Evolutionary conservation across 2,329 filamentous ascomycete species (phyloP).

Genomic region (Aspergillus calidoustus): DNA sequence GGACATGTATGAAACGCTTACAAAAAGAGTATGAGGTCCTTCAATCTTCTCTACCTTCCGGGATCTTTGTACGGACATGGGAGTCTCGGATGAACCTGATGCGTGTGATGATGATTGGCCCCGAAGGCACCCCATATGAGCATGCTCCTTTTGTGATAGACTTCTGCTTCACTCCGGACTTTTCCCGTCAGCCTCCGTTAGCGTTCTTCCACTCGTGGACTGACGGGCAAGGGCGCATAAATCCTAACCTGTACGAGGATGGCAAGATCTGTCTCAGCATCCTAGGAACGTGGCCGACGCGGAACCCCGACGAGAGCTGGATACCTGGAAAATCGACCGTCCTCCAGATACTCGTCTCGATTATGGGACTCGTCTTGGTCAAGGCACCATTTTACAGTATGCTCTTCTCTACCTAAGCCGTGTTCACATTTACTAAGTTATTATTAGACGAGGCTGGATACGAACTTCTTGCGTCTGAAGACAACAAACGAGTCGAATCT

Average conservation of each 20-base stretch:
- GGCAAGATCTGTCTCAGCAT: constrained; percentile 65
- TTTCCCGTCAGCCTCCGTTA: constrained; percentile 58
- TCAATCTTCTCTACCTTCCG: constrained; percentile 55
- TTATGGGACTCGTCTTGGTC: constrained; percentile 63
- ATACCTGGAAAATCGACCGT: constrained; percentile 57
- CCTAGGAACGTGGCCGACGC: constrained; percentile 63
- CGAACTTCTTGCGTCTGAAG: constrained; percentile 54
- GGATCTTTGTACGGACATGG: constrained; percentile 64
- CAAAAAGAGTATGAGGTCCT: constrained; percentile 65
- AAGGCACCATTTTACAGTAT: constrained; percentile 64
- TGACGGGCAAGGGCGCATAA: constrained; percentile 56
- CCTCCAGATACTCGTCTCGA: constrained; percentile 61
- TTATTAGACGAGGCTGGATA: constrained; percentile 63
- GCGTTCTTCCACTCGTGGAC: constrained; percentile 66
- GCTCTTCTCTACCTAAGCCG: constrained; percentile 22
- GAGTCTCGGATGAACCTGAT: constrained; percentile 63
- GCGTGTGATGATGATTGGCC: constrained; percentile 63
- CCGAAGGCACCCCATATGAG: constrained; percentile 64
- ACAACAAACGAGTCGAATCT: constrained; percentile 51
- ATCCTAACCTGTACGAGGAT: constrained; percentile 67
- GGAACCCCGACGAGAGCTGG: constrained; percentile 59
- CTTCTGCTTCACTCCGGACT: constrained; percentile 55
- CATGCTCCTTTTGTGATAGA: constrained; percentile 66
- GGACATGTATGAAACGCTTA: constrained; percentile 51
- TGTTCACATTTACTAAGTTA: constrained; percentile 1